Percentiles rank a stretch among this genome's conserved stretches.
Evolutionary conservation across 1,284 basidiomycete genomes (phyloP).

Genomic region (Tilletia indica): DNA sequence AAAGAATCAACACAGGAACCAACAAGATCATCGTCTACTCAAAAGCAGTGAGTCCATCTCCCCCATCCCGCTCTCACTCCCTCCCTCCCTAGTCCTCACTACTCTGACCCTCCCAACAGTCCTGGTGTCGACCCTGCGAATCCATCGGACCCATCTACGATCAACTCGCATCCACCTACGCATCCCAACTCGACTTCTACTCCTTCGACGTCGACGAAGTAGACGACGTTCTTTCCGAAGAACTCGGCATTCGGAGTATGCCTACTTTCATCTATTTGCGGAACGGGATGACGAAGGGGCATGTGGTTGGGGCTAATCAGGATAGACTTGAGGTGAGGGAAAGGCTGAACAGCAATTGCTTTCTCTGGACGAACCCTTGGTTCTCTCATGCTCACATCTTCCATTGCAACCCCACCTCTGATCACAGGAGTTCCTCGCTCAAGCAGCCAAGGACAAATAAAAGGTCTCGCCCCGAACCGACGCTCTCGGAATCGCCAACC

Average conservation of each 20-base stretch:
- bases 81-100: background rate
- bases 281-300: background rate
- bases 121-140: conserved; percentile 12
- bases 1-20: background rate
- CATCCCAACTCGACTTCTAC: conserved; percentile 1
- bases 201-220: background rate
- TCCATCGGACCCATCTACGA: background rate
- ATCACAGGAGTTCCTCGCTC: too few species aligned
- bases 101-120: background rate
- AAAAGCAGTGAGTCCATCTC: conserved; percentile 12
- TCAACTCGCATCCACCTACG: background rate
- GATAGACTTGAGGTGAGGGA: background rate
- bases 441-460: too few species aligned
- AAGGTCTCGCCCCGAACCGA: too few species aligned
- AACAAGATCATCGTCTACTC: conserved; percentile 15
- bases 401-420: too few species aligned
- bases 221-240: background rate
- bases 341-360: too few species aligned
- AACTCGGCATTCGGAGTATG: conserved; percentile 2
- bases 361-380: too few species aligned
- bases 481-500: too few species aligned
- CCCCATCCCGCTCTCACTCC: background rate
- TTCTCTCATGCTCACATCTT: too few species aligned
- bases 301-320: background rate
- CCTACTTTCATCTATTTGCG: background rate